Base-by-base conservation (phyloP, 2,329 filamentous ascomycete genomes). In the Elsinoe necatrix region DNA sequence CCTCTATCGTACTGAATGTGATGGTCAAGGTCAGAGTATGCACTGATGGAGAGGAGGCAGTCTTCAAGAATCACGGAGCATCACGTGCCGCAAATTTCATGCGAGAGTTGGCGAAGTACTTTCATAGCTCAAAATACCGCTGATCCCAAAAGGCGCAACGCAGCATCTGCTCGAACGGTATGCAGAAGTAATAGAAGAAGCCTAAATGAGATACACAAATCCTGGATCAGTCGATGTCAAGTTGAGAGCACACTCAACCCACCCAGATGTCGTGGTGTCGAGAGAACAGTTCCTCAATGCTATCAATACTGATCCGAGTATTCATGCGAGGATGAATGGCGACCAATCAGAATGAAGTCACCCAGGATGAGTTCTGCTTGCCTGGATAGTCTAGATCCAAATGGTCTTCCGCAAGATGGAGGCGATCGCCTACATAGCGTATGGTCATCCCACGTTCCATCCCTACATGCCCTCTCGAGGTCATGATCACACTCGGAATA, bases 221-320 rank as follows among this genome's bases (percentile, higher is more conserved):
- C 48, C 48, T 27, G 43, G 34, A 8, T 52, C 51, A 6, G 57
- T 57, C 27, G 50, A 57, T 11, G 18, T 56, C 55, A 55, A 59
- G 20, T n/a, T 39, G 16, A 35, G 48, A 29, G 48, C 39, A 12
- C 29, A 52, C 31, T 52, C 48, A 18, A 37, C 14, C 12, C 31
- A 52, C 25, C 31, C 48, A 9, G 48, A 52, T 39, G 48, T 20
- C 7, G 48, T 39, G 11, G 48, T 31, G 6, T 52, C 48, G 20
- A 39, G 48, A 39, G 31, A 52, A n/a, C 23, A 37, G 48, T 52
- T 52, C 48, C 39, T 39, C 20, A 31, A 20, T 21, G 48, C 48
- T 14, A 16, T 52, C 12, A 52, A 39, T 20, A 39, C 37, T 25
- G 48, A 52, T 25, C 48, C 48, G 4, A 31, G 39, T 11, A 52